A percentile compares a stretch with the other conserved stretches of the same genome.
phyloP scores from a whole-genome alignment of 2,329 filamentous ascomycete genomes.

The Aspergillus udagawae region DNA sequence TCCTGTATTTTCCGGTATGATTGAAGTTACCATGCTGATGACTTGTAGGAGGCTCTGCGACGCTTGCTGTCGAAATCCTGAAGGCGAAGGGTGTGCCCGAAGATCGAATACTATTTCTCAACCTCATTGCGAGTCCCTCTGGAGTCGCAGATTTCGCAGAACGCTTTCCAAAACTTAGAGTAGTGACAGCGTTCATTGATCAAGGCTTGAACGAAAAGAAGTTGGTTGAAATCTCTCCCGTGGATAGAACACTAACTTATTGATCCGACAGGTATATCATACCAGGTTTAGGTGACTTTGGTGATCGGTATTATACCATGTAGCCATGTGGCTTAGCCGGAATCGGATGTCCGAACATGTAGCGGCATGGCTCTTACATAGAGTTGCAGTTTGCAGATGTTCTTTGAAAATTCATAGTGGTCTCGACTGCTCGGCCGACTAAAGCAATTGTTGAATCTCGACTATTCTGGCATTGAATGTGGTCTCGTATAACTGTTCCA shows the following conservation, averaged over 20 bases:
- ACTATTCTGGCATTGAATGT: background rate
- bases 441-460: background rate
- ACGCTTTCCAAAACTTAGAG: constrained; percentile 81
- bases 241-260: constrained; percentile 8
- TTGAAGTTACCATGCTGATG: constrained; percentile 5
- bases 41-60: constrained; percentile 78
- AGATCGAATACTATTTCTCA: constrained; percentile 91
- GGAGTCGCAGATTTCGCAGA: constrained; percentile 85
- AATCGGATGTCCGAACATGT: background rate
- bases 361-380: background rate
- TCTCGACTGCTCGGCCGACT: background rate
- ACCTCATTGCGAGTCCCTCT: constrained; percentile 94
- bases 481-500: background rate
- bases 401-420: background rate
- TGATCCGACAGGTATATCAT: constrained; percentile 73
- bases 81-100: constrained; percentile 88
- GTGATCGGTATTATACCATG: constrained; percentile 91
- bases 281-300: constrained; percentile 90
- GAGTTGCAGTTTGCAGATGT: background rate
- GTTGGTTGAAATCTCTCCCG: constrained; percentile 52
- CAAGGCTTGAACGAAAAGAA: constrained; percentile 97
- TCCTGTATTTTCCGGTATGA: background rate
- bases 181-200: constrained; percentile 95
- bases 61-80: constrained; percentile 93
- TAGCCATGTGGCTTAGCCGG: constrained; percentile 35